These are phyloP conservation scores for Podospora conica DNA, from an alignment of 495 filamentous ascomycete species.

Conservation along the genomic window DNA sequence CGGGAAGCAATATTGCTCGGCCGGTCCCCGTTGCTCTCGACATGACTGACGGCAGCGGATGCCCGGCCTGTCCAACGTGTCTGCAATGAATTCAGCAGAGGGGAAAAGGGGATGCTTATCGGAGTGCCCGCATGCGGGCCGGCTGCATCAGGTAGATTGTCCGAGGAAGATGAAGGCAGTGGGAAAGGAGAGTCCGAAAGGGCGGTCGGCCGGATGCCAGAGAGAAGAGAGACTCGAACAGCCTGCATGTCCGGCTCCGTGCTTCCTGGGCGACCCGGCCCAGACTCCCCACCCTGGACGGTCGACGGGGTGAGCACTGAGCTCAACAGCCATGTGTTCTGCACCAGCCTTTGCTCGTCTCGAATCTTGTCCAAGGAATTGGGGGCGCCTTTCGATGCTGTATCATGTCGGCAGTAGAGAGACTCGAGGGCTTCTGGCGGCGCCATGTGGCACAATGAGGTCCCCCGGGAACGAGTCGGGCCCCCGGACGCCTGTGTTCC, in stretches of 20 bases:
- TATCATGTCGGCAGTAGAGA: background rate
- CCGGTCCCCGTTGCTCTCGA: background rate
- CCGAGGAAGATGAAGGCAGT: background rate
- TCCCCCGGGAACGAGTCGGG: conserved; percentile 6
- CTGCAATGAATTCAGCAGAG: background rate
- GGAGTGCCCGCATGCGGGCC: conserved; percentile 3
- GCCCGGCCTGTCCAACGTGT: background rate
- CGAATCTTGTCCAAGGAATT: background rate
- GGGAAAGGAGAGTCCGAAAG: background rate
- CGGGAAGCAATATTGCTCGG: background rate
- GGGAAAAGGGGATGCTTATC: background rate
- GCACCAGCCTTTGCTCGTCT: background rate
- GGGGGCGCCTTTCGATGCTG: background rate
- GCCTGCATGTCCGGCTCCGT: background rate
- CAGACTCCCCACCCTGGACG: too few species aligned
- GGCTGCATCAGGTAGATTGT: conserved; percentile 14
- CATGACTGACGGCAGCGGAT: background rate
- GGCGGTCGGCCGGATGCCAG: conserved; percentile 6
- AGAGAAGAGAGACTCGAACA: background rate
- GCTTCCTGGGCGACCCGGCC: background rate
- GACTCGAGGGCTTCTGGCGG: background rate
- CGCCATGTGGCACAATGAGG: background rate
- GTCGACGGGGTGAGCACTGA: too few species aligned
- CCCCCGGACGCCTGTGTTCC: conserved; percentile 9
- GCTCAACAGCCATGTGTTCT: too few species aligned